Percentiles rank a stretch among this genome's conserved stretches.
Conservation (phyloP, 306 rosid genomes). For the Cyamopsis tetragonoloba region DNA sequence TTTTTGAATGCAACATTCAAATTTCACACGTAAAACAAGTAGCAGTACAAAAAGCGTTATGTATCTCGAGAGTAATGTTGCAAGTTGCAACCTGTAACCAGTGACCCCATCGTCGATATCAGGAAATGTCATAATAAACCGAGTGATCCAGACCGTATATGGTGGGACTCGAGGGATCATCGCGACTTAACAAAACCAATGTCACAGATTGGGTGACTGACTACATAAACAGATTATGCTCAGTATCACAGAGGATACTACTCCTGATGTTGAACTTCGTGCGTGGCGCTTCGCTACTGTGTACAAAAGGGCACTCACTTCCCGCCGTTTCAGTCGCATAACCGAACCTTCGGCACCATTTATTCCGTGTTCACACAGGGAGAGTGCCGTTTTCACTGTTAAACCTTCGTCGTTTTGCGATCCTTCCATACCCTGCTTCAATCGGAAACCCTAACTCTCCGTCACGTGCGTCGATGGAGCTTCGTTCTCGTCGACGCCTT, state of each 20-base stretch:
- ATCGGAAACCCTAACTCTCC: slow-evolving; percentile 25
- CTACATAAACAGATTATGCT: too few relatives aligned
- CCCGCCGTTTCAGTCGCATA: slow-evolving; percentile 40
- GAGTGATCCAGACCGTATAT: too few relatives aligned
- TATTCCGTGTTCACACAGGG: not conserved
- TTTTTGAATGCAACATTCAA: too few relatives aligned
- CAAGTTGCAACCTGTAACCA: too few relatives aligned
- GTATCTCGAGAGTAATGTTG: too few relatives aligned
- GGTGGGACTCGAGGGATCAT: too few relatives aligned
- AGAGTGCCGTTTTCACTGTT: not conserved
- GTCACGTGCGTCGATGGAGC: slow-evolving; percentile 37
- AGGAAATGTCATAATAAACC: too few relatives aligned
- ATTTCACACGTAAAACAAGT: too few relatives aligned
- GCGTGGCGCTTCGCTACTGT: slow-evolving; percentile 9
- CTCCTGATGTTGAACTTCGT: not conserved
- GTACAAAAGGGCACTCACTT: slow-evolving; percentile 16
- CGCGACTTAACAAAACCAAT: too few relatives aligned
- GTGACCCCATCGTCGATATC: too few relatives aligned
- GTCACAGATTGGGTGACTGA: too few relatives aligned
- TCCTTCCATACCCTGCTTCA: not conserved
- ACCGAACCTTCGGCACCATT: not conserved
- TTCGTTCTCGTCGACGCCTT: slow-evolving; percentile 40
- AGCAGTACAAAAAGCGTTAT: too few relatives aligned
- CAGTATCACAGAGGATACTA: not conserved
- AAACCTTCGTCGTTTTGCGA: not conserved